Base-by-base conservation (phyloP, 2,329 filamentous ascomycete genomes). In the Xylariaceae sp. region DNA sequence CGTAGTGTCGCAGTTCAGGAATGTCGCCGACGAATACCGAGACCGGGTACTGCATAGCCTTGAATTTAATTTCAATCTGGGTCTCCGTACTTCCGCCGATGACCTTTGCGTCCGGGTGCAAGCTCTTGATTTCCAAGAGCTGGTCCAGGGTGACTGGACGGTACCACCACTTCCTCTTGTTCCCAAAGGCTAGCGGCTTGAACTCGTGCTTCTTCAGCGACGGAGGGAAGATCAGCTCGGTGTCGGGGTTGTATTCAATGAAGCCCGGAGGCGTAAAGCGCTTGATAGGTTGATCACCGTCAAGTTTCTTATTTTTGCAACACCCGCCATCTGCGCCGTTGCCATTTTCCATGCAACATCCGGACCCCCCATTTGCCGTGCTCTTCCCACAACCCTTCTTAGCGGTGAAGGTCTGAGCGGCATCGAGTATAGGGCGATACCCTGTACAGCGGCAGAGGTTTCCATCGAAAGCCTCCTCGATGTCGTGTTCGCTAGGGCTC, bases 31-130 rank as follows among this genome's bases (percentile, higher is more conserved):
- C 85, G 50, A 84, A 97, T 0, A 98, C 85, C 0, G 89, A 96
- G 1, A 86, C 80, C 3, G 83, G 83, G 59, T 97, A 97, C 53
- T 88, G 77, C 70, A 95, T 78, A 1, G 83, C 88, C 67, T 97
- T 97, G 75, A 98, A 97, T 64, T 95, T 96, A 66, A 94, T 85
- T 65, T 98, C 92, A 44, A 98, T 97, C 63, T 97, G 92, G 0
- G 90, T 97, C 63, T 98, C 92, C 2, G 89, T 94, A 59, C 88
- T 95, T 45, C 92, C 92, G 34, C 88, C 90, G 45, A 98, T 95
- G 45, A 98, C 80, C 63, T 97, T 98, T 4, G 90, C 88, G 17
- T 82, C 79, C 0, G 90, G 90, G 50, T 88, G 83, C 0, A 76
- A 80, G 53, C 73, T 81, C 68, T 97, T 97, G 66, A 98, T 95